phyloP scores from a whole-genome alignment of 1,139 yeast species.

The Magnusiomyces suaveolens region DNA sequence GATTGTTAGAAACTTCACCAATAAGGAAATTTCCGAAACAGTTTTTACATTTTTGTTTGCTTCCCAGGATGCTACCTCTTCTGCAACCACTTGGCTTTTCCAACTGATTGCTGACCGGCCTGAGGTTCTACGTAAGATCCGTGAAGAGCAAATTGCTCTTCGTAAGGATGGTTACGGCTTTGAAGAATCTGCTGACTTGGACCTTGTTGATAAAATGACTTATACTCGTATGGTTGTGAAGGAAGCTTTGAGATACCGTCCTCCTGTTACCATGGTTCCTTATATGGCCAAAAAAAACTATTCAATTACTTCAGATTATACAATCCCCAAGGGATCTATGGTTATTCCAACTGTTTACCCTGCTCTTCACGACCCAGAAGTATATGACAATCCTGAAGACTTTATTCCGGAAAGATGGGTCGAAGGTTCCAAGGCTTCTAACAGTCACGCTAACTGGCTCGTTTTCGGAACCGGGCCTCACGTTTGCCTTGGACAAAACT shows the following conservation, averaged over 20 bases:
- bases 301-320: constrained; percentile 72
- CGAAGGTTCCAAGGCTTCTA: constrained; percentile 46
- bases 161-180: constrained; percentile 61
- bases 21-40: constrained; percentile 90
- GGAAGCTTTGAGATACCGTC: constrained; percentile 88
- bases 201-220: constrained; percentile 71
- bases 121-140: constrained; percentile 69
- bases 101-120: constrained; percentile 94
- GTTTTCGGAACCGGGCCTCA: constrained; percentile 97
- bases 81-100: constrained; percentile 96
- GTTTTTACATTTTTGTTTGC: constrained; percentile 94
- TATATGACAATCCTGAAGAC: constrained; percentile 84
- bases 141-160: constrained; percentile 82
- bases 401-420: constrained; percentile 96
- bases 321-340: constrained; percentile 96
- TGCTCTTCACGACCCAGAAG: constrained; percentile 93
- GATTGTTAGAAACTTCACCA: constrained; percentile 71
- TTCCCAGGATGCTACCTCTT: constrained; percentile 94
- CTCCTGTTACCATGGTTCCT: constrained; percentile 97
- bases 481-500: constrained; percentile 87
- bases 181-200: constrained; percentile 48
- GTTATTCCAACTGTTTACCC: constrained; percentile 92
- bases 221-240: constrained; percentile 85
- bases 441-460: constrained; percentile 79
- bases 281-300: constrained; percentile 79